Base-by-base conservation (phyloP, 768 basidiomycete species). In the Tylopilus vinaceipallidus region DNA sequence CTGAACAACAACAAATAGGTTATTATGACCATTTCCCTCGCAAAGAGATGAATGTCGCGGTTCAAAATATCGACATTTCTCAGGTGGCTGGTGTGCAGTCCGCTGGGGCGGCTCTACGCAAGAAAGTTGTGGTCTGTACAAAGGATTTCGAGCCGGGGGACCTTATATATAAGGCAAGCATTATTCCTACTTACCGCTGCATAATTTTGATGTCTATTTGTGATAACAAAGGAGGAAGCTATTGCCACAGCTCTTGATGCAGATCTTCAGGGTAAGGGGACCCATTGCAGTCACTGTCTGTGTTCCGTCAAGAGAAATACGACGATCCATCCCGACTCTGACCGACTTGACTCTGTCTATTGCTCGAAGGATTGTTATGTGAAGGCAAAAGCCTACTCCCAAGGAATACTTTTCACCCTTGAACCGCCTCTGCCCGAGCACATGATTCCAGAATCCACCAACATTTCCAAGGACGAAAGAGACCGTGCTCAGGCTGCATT, bases 21-120 rank as follows among this genome's bases (percentile, higher is more conserved):
- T 93, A 91, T 65, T 90, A 86, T 62, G 71, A 87, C 34, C 66
- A 66, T 49, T 93, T 92, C 75, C 90, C 90, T n/a, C 80, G 81
- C 26, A 82, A 82, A 64, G 74, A 71, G 24, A 82, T 76, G 74
- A 85, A 87, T 59, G 86, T 91, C 33, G 71, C 75, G n/a, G 72
- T 89, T 33, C 74, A 81, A 45, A 58, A 54, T 22, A 39, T 68
- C n/a, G 57, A 71, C 13, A 42, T 64, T 9, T 50, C 63, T 27
- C 58, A 58, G 14, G 56, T 57, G 16, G 34, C 39, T 32, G 59
- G 40, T 24, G 40, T 12, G 16, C 57, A 61, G 54, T 32, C 55
- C 13, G 35, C 42, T 3, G 42, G 47, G 35, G 43, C 46, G 2
- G 66, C 61, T 61, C 66, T 43, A 55, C 73, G 58, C 36, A 78